Evolutionary conservation across 768 basidiomycete species (phyloP).

Genomic region (Hypholoma fasciculare): DNA sequence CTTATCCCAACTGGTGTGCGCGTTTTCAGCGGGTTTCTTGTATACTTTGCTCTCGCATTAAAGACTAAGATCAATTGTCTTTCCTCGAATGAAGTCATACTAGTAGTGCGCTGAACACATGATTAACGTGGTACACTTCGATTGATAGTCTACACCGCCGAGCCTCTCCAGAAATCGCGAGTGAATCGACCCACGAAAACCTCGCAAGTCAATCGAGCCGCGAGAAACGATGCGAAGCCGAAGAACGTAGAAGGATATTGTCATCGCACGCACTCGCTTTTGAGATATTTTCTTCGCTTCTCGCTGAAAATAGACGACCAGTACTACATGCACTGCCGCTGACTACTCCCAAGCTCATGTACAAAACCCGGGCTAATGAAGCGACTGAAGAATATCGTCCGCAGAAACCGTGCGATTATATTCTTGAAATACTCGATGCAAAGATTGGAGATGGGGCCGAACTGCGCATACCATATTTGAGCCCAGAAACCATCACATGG

Average conservation of each 20-base stretch:
- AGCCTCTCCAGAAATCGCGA: too few species aligned
- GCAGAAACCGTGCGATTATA: constrained; percentile 14
- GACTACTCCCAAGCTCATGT: neutral
- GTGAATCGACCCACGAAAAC: constrained; percentile 2
- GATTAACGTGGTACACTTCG: too few species aligned
- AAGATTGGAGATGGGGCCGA: neutral
- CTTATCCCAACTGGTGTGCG: too few species aligned
- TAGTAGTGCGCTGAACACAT: too few species aligned
- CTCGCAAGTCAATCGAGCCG: neutral
- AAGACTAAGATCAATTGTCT: too few species aligned
- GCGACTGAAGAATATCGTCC: neutral
- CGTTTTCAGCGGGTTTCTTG: too few species aligned
- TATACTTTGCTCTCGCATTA: too few species aligned
- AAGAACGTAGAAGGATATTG: neutral
- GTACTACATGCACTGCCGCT: neutral
- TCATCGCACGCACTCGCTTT: neutral
- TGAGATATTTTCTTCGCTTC: neutral
- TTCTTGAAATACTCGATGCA: neutral
- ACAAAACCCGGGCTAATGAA: neutral
- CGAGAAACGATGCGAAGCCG: neutral
- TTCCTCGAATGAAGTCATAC: too few species aligned
- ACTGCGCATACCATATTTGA: neutral
- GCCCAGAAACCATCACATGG: neutral
- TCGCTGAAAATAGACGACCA: neutral
- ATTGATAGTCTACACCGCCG: too few species aligned